Conservation (phyloP, 2,329 filamentous ascomycete species). For the Trichoderma polysporum region DNA sequence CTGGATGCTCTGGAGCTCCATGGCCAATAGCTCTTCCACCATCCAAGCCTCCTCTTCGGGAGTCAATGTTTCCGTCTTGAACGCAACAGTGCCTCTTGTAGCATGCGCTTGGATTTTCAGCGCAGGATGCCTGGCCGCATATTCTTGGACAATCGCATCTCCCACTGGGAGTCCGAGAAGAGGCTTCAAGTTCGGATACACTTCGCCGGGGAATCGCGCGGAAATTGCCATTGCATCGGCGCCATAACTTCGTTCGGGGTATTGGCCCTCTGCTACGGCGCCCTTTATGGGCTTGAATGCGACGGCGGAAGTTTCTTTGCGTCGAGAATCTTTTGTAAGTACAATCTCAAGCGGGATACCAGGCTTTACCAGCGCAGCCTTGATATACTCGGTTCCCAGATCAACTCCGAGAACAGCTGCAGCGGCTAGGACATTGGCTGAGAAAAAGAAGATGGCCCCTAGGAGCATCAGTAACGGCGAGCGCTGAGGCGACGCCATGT, state of each 20-base stretch:
- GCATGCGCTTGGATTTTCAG: slow-evolving; percentile 64
- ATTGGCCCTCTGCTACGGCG: slow-evolving; percentile 60
- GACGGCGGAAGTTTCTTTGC: slow-evolving; percentile 89
- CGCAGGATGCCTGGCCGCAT: slow-evolving; percentile 74
- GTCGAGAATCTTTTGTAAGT: slow-evolving; percentile 93
- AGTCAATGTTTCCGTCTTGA: slow-evolving; percentile 71
- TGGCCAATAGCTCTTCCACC: slow-evolving; percentile 91
- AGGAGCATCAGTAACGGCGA: slow-evolving; percentile 42
- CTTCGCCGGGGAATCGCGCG: slow-evolving; percentile 85
- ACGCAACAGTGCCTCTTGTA: slow-evolving; percentile 68
- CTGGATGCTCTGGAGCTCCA: slow-evolving; percentile 91
- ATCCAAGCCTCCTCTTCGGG: slow-evolving; percentile 66
- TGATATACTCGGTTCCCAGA: slow-evolving; percentile 94
- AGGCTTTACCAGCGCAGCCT: slow-evolving; percentile 92
- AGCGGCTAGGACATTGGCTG: slow-evolving; percentile 50
- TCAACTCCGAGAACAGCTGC: slow-evolving; percentile 88
- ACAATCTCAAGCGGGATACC: slow-evolving; percentile 97
- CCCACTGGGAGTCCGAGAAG: slow-evolving; percentile 73
- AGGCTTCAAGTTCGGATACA: slow-evolving; percentile 91
- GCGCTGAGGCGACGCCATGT: slow-evolving; percentile 37
- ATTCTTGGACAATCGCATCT: slow-evolving; percentile 64
- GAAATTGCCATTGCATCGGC: slow-evolving; percentile 86
- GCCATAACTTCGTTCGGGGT: slow-evolving; percentile 88
- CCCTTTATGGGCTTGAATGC: slow-evolving; percentile 85
- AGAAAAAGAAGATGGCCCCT: slow-evolving; percentile 38